phyloP scores from a whole-genome alignment of 2,329 filamentous ascomycete species.

The Colletotrichum paranaense region DNA sequence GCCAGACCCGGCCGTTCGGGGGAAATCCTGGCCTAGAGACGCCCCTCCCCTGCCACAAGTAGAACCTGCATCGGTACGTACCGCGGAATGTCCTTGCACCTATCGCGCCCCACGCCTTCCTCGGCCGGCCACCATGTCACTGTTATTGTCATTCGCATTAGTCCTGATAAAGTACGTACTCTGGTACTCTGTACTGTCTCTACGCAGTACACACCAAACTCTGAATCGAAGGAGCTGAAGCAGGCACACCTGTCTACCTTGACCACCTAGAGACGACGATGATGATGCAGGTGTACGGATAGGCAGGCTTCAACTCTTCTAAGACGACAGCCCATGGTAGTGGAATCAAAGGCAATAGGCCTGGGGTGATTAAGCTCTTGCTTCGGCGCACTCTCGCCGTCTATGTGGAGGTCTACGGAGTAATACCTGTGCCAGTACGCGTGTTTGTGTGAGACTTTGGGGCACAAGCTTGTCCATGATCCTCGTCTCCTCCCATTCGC shows the following conservation, averaged over 20 bases:
- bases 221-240: neutral
- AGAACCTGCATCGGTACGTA: constrained; percentile 13
- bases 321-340: neutral
- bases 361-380: constrained; percentile 20
- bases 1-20: constrained; percentile 20
- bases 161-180: constrained; percentile 26
- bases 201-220: neutral
- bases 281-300: neutral
- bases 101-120: constrained; percentile 29
- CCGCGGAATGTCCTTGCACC: constrained; percentile 18
- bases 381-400: constrained; percentile 2
- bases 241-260: neutral
- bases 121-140: constrained; percentile 20
- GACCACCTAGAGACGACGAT: neutral
- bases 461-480: constrained; percentile 1
- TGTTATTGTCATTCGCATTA: constrained; percentile 33
- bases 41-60: neutral
- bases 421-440: no score
- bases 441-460: neutral
- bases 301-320: neutral
- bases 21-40: constrained; percentile 13
- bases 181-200: neutral
- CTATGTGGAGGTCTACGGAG: neutral
- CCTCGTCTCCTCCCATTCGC: neutral
- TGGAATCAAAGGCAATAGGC: neutral